Base-by-base conservation (phyloP, 1,139 yeast species). In the Hansenula lynferdii region DNA sequence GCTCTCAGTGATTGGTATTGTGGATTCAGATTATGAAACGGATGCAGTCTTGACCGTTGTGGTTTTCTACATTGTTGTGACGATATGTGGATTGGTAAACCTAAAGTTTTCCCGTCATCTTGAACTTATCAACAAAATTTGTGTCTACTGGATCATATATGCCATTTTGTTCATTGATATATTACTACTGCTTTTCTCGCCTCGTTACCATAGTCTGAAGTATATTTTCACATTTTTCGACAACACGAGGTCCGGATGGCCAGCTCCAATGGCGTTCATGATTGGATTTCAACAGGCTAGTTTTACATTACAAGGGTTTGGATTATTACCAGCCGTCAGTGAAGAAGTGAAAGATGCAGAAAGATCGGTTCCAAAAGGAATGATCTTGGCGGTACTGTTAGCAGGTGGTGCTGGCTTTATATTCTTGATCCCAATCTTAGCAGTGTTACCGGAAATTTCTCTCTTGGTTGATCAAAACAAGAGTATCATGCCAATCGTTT, bases 341-440 rank as follows among this genome's bases (percentile, higher is more conserved):
- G 95, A 85, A 56, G 95, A 85, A 60, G 92, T 85, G 12, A 77
- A 78, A 49, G 69, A 69, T 28, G 92, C 95, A 0, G 90, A 85
- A 53, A 72, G 69, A 45, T 80, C 79, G 40, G 80, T 86, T 57
- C 90, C 95, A n/a, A 74, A 75, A 44, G 95, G 95, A 5, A 77
- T 85, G 53, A 63, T 83, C 1, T 67, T 74, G 39, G 77, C 94
- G 2, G 83, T 85, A 6, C 43, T 78, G 35, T 67, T 84, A 36
- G 75, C 94, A 3, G 70, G 80, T 0, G 48, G 77, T 14, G 80
- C 83, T 19, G 95, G 95, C 0, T 58, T 85, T 11, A 72, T 83
- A 3, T 85, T 85, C 55, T 74, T 85, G 35, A 61, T 85, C 7
- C 92, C 95, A 1, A 65, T 85, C 8, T 65, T 85, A 44, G 71